Conservation (phyloP, 73 alveolate species). For the Paramecium sexaurelia region DNA sequence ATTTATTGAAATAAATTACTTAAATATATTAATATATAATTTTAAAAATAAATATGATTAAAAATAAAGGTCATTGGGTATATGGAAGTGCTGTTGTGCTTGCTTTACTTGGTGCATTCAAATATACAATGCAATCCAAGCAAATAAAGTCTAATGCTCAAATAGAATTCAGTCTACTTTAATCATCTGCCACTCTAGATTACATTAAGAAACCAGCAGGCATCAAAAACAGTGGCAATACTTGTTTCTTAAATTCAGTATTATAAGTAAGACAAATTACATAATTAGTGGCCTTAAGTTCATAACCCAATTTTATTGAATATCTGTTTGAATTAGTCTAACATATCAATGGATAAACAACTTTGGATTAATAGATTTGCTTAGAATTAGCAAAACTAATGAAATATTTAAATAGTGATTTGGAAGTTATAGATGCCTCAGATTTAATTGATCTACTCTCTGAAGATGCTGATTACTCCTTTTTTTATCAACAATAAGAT, state of each 20-base stretch:
- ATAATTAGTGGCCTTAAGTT: conserved; percentile 21
- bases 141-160: neutral
- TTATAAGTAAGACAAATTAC: neutral
- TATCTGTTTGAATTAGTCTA: neutral
- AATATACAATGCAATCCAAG: neutral
- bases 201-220: conserved; percentile 29
- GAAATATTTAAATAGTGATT: neutral
- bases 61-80: neutral
- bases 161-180: neutral
- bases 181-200: neutral
- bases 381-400: conserved; percentile 6
- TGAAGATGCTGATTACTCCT: conserved; percentile 1
- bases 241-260: conserved; percentile 30
- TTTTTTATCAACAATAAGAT: conserved; percentile 31
- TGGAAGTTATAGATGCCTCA: neutral
- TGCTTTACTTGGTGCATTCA: neutral
- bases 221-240: neutral
- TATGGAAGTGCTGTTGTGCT: neutral
- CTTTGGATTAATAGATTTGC: neutral
- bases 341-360: neutral
- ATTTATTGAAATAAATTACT: neutral
- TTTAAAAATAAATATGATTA: conserved; percentile 14
- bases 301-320: conserved; percentile 26
- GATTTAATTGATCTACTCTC: neutral
- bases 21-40: neutral